Base-by-base conservation (phyloP, 2,329 filamentous ascomycete genomes). In the Aspergillaceae sp. region DNA sequence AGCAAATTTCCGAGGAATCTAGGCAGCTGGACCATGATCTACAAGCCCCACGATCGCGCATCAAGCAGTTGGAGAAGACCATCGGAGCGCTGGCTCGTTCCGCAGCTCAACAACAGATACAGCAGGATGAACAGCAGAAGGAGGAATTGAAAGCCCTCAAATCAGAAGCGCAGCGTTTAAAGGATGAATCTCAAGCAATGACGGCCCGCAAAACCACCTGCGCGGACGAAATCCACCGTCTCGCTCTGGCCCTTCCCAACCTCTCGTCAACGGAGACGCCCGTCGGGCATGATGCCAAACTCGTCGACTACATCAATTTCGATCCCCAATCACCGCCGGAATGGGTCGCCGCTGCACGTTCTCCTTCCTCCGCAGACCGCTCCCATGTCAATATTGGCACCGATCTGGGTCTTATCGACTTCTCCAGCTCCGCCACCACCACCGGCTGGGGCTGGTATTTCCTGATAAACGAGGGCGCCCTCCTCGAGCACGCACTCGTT, bases 401-500 rank as follows among this genome's bases (percentile, higher is more conserved):
- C 4, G 80, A 89, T 60, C 78, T 98, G n/a, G 83, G 84, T 32
- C 76, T 98, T n/a, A 74, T 98, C 43, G 91, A 98, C 70, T 96
- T 98, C 61, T 75, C 84, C 4, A 83, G 78, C 48, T 88, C 89
- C 4, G 84, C 84, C 2, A 82, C 79, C n/a, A 83, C 87, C 1
- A 87, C 84, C 3, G 92, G 92, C 34, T 98, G 91, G 91, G 92
- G 92, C 1, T 98, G 89, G 87, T 98, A 98, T 71, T 97, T 89
- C 68, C 80, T 98, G 7, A 74, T 87, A n/a, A 87, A 91, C 61
- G 90, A 94, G 60, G 92, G 83, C 6, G 90, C 90, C 0, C 80
- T 92, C 64, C 78, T 98, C n/a, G 92, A 98, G 69, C 91, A 97
- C 63, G 92, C 92, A 0, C 77, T 98, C 3, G 73, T 97, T 8